Evolutionary conservation across 2,329 filamentous ascomycete genomes (phyloP).

Genomic region (Neoscytalidium dimidiatum): DNA sequence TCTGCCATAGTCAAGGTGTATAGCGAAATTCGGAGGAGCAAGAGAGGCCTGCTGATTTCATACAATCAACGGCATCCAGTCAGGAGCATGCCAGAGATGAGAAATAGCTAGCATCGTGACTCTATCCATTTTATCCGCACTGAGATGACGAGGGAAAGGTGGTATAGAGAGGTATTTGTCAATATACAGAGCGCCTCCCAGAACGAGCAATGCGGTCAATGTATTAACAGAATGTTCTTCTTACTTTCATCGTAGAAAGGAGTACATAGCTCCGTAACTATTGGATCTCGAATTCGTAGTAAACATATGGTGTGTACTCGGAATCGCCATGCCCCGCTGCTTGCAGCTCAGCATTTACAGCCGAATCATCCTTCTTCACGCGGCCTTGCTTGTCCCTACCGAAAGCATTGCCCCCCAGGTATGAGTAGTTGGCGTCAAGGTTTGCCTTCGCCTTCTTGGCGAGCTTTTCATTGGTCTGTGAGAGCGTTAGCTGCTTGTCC

Average conservation of each 20-base stretch:
- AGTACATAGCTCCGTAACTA: neutral
- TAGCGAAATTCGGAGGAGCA: no score
- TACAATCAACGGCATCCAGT: no score
- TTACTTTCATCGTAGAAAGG: conserved; percentile 1
- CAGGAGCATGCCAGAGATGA: no score
- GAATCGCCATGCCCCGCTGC: conserved; percentile 69
- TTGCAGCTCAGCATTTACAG: conserved; percentile 79
- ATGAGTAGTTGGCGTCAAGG: conserved; percentile 83
- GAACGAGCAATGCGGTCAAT: neutral
- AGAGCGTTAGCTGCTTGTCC: neutral
- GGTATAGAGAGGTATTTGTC: no score
- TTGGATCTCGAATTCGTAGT: conserved; percentile 85
- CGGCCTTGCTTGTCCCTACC: conserved; percentile 90
- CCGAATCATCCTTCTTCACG: conserved; percentile 84
- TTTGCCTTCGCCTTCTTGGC: conserved; percentile 67
- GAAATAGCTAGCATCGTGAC: no score
- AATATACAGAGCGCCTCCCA: neutral
- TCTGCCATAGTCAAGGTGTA: no score
- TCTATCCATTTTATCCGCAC: no score
- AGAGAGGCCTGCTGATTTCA: no score
- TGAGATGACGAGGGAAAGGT: no score
- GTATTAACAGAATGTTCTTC: conserved; percentile 16
- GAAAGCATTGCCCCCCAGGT: conserved; percentile 92
- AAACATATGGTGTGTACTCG: conserved; percentile 95
- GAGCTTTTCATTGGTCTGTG: conserved; percentile 78